These are phyloP conservation scores for Carex littledalei DNA, from an alignment of 176 grass and related monocot species.

Conservation along the genomic window DNA sequence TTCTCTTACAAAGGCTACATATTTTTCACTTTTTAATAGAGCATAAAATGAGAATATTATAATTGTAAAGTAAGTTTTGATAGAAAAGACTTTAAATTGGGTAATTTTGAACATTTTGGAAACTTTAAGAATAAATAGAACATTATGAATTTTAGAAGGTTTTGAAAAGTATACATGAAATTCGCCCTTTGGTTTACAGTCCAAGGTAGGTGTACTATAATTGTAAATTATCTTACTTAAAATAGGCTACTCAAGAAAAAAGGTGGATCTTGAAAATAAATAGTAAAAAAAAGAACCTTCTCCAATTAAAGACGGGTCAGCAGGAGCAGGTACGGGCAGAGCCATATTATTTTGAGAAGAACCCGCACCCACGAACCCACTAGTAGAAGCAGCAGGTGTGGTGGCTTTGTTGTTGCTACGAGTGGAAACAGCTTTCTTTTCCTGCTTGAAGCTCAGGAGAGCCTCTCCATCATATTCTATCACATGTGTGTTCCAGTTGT, in stretches of 20 bases:
- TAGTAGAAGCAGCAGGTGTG: background rate
- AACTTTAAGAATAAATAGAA: too few species aligned
- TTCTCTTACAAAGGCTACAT: too few species aligned
- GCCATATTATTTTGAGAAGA: slow-evolving; percentile 35
- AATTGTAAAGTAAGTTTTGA: too few species aligned
- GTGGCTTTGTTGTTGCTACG: slow-evolving; percentile 33
- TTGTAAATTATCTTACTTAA: background rate
- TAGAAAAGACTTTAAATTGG: too few species aligned
- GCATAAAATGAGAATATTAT: too few species aligned
- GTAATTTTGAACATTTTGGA: too few species aligned
- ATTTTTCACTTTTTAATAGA: too few species aligned
- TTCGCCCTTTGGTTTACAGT: background rate
- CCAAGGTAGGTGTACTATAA: background rate
- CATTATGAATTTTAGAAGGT: too few species aligned
- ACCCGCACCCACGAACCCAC: background rate
- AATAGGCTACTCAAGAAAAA: background rate
- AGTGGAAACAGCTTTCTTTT: slow-evolving; percentile 52
- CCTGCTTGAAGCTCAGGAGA: slow-evolving; percentile 71
- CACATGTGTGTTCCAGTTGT: slow-evolving; percentile 65
- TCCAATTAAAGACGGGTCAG: background rate
- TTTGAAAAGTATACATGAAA: too few species aligned
- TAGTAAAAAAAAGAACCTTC: slow-evolving; percentile 5
- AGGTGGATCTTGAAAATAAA: background rate
- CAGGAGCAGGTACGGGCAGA: slow-evolving; percentile 23
- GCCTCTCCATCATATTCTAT: slow-evolving; percentile 75